Percentiles rank a stretch among this genome's conserved stretches.
phyloP scores from a whole-genome alignment of 768 basidiomycete species.

The Xerocomus brunneocitrinus region DNA sequence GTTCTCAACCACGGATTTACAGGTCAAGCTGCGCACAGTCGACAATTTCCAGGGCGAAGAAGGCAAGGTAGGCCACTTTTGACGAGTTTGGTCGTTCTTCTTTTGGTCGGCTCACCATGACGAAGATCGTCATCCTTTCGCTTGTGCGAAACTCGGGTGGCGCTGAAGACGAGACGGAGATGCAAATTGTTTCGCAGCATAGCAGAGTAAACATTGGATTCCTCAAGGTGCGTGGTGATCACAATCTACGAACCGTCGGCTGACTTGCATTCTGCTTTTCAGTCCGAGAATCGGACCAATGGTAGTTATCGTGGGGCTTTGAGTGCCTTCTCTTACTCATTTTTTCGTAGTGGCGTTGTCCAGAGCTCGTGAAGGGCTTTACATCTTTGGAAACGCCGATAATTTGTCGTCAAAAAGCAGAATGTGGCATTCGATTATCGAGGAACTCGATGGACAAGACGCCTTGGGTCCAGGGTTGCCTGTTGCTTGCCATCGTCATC shows the following conservation, averaged over 20 bases:
- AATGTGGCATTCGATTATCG: conserved; percentile 57
- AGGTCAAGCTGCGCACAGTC: conserved; percentile 70
- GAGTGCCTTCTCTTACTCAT: not conserved
- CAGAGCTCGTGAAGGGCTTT: conserved; percentile 69
- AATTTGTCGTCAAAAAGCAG: conserved; percentile 45
- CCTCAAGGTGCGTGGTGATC: conserved; percentile 48
- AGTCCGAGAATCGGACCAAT: conserved; percentile 57
- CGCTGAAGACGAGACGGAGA: conserved; percentile 31
- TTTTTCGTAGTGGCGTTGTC: conserved; percentile 56
- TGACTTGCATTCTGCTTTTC: not conserved
- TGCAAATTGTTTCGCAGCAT: conserved; percentile 8
- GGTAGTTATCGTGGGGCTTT: conserved; percentile 26
- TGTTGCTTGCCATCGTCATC: conserved; percentile 54
- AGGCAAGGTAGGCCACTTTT: conserved; percentile 39
- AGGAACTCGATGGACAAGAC: conserved; percentile 48
- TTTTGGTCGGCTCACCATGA: not conserved
- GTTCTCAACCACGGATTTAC: not conserved
- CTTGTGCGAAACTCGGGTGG: conserved; percentile 68
- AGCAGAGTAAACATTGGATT: conserved; percentile 56
- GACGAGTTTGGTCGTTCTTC: not conserved
- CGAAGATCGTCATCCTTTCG: conserved; percentile 64
- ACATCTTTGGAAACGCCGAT: conserved; percentile 63
- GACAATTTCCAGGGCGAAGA: conserved; percentile 81
- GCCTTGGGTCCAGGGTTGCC: conserved; percentile 52
- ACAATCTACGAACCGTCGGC: not conserved